Base-by-base conservation (phyloP, 2,329 filamentous ascomycete genomes). In the Exophiala mesophila region DNA sequence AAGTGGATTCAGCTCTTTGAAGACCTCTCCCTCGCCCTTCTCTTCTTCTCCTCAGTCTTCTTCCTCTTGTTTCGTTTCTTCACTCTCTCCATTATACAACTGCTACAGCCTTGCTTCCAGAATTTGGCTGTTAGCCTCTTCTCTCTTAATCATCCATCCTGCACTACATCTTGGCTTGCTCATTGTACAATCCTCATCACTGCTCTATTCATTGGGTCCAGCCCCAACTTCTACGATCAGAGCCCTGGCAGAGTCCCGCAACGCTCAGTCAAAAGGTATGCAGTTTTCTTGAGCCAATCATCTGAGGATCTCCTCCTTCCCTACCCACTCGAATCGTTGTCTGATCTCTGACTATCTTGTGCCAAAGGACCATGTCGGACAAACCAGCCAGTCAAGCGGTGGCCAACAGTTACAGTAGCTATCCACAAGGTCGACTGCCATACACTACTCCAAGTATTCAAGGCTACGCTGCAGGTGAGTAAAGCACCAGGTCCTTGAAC, bases 151-250 rank as follows among this genome's bases (percentile, higher is more conserved):
- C 52, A 51, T 48, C 48, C 50, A 52, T 54, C 49, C 54, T 45
- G 44, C 47, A 44, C 44, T 47, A 36, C 54, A 55, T 56, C 50
- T 56, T 54, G 53, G 53, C 42, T 50, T 50, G 50, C 50, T 54
- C 53, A 55, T 55, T 54, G 51, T 54, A 46, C 45, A 46, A 39
- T 42, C 42, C 52, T 45, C 36, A 47, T 52, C 47, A 44, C 49
- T 48, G 39, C 48, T 48, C 49, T 50, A 52, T 52, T 44, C 46
- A 50, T 52, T 39, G 46, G 29, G 46, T 34, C 36, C 35, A 26
- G 33, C 47, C 40, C n/a, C 39, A 40, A 39, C 36, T 50, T 44
- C 39, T 50, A 53, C 41, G 39, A 44, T 17, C 39, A 41, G 38
- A 38, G 18, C 38, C 36, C 41, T 45, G 41, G 40, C 36, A 44